Base-by-base conservation (phyloP, 805 yeast genomes). In the Priceomyces melissophilus region DNA sequence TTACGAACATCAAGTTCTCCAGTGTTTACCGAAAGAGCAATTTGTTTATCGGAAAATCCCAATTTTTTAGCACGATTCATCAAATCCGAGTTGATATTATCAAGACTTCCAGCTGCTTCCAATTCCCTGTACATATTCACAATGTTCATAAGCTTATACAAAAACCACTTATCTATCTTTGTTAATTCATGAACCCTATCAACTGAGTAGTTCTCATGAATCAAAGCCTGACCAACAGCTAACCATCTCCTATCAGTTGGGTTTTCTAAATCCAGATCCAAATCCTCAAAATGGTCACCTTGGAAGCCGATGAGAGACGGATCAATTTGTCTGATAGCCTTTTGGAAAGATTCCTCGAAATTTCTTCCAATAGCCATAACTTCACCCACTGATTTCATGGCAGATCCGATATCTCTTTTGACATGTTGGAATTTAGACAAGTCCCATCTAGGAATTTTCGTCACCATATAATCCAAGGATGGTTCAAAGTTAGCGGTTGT, bases 361-460 rank as follows among this genome's bases (percentile, higher is more conserved):
- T 82, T 91, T 71, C 99, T 84, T 60, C 99, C 99, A 60, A 91
- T 93, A 35, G 96, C 95, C 99, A 91, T 91, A 44, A 91, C 99
- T 69, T 91, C 99, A 65, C 99, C 99, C 41, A 91, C 99, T 44
- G 97, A 90, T 68, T 91, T 91, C 99, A 91, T 91, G 33, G 97
- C 82, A 8, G 96, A 87, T 36, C 96, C 96, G 60, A 91, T 85
- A 47, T 84, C 88, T 65, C 96, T 81, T 64, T 87, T 86, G 48
- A 91, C 99, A 59, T 88, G 95, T 63, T 86, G 95, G 75, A 91
- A 93, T 76, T 91, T 91, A 53, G 93, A 67, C 65, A 91, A 74
- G 74, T 91, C 99, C 99, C 99, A 91, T 71, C 97, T 82, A 54
- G 99, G 99, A 60, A 91, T 89, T 77, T 91, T 91, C 54, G 95